phyloP scores from a whole-genome alignment of 2,329 filamentous ascomycete genomes.

The Hymenotorrendiella dingleyae region DNA sequence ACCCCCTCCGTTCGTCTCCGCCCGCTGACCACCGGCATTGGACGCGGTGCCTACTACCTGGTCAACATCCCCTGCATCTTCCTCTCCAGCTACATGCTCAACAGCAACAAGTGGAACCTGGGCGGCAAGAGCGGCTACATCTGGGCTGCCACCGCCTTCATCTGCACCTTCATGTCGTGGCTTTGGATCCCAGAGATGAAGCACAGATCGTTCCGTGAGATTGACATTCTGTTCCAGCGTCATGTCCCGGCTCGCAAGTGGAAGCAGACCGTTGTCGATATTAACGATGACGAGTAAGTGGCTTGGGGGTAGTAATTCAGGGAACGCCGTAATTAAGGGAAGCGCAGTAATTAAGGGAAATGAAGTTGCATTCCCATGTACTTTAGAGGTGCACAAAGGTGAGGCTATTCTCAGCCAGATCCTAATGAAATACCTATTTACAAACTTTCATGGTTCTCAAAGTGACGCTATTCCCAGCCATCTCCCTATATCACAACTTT shows the following conservation, averaged over 20 bases:
- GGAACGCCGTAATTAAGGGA: no score
- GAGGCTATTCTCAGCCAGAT: no score
- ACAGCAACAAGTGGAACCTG: constrained; percentile 41
- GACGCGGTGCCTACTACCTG: constrained; percentile 58
- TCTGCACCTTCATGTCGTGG: constrained; percentile 44
- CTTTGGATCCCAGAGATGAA: constrained; percentile 55
- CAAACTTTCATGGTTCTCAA: no score
- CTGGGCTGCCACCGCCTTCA: constrained; percentile 51
- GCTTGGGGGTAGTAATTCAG: no score
- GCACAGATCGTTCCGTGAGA: constrained; percentile 45
- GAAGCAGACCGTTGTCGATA: constrained; percentile 49
- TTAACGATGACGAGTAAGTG: constrained; percentile 56
- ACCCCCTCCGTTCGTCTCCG: constrained; percentile 59
- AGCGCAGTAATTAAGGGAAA: no score
- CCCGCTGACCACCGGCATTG: constrained; percentile 59
- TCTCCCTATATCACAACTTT: no score
- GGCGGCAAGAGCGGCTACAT: constrained; percentile 53
- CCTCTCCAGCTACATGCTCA: constrained; percentile 55
- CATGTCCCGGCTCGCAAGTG: constrained; percentile 33
- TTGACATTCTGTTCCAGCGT: constrained; percentile 42
- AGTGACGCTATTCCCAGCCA: no score
- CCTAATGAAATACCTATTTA: no score
- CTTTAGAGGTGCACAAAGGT: no score
- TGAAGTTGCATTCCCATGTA: no score
- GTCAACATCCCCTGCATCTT: constrained; percentile 63